Base-by-base conservation (phyloP, 2,329 filamentous ascomycete species). In the Botryotinia convoluta region DNA sequence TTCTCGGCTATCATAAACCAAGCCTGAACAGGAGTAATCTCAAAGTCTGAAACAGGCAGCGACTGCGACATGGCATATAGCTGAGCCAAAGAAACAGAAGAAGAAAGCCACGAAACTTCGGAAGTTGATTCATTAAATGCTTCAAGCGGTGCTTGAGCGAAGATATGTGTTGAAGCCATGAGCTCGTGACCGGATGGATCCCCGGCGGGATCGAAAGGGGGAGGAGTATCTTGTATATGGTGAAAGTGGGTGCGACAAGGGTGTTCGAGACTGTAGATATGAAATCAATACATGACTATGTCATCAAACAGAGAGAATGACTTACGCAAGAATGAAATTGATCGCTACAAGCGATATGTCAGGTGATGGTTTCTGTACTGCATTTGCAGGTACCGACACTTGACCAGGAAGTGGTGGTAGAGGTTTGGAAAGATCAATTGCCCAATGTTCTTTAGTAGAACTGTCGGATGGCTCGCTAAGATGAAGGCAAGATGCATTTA, bases 21-120 rank as follows among this genome's bases (percentile, higher is more conserved):
- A 10, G 77, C 79, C 69, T 80, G 79, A n/a, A 80, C 79, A 29
- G 79, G 79, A 42, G 79, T 80, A 7, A 80, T 77, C 57, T 80
- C 79, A 68, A 74, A 78, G 48, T 80, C 76, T 0, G 61, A 69
- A 65, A 76, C 78, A 0, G 77, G 75, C 2, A 80, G 73, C 10
- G 59, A 73, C 18, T 68, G 70, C 18, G 73, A 71, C 76, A 80
- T 78, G 6, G 65, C 75, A 37, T 75, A 67, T 12, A 79, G 72
- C 26, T 74, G 73, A 26, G 72, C 54, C 7, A 77, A 45, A 12
- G 75, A 71, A 9, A 74, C 54, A 1, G 37, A 63, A 29, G 74
- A 71, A 5, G 63, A 70, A n/a, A 59, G 61, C 73, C 75, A 76
- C 6, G 72, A 74, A 1, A 44, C 5, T 51, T 62, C 39, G 9